phyloP scores from a whole-genome alignment of 768 basidiomycete species.

The Boletus reticulatus region DNA sequence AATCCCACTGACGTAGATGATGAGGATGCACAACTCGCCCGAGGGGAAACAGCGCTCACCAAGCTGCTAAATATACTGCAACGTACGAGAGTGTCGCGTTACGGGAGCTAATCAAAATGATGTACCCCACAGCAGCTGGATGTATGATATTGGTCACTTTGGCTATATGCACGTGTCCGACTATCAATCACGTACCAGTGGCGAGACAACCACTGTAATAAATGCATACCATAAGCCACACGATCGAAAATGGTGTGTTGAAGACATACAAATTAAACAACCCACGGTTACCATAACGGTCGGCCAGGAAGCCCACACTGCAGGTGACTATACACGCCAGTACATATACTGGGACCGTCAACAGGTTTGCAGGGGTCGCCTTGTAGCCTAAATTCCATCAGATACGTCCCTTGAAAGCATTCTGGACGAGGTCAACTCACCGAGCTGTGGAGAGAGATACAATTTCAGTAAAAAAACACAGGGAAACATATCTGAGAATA shows the following conservation, averaged over 20 bases:
- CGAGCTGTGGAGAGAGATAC: conserved; percentile 32
- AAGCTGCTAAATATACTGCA: conserved; percentile 68
- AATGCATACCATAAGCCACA: background rate
- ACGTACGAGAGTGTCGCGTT: conserved; percentile 67
- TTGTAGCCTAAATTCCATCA: conserved; percentile 45
- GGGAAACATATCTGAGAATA: conserved; percentile 10
- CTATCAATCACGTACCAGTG: conserved; percentile 20
- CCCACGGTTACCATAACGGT: conserved; percentile 58
- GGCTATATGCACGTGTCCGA: background rate
- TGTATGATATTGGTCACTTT: background rate
- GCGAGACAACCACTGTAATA: conserved; percentile 23
- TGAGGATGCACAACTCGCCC: background rate
- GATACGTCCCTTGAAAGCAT: background rate
- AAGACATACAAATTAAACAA: conserved; percentile 58
- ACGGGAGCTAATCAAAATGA: conserved; percentile 63
- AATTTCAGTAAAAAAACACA: background rate
- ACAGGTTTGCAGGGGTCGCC: conserved; percentile 71
- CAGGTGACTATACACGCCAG: conserved; percentile 69
- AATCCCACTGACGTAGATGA: conserved; percentile 50
- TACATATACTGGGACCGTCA: conserved; percentile 76
- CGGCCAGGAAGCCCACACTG: conserved; percentile 59
- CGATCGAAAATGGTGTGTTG: background rate
- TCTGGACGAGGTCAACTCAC: conserved; percentile 24
- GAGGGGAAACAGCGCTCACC: conserved; percentile 36
- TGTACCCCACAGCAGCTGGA: conserved; percentile 59